A percentile compares a stretch with the other conserved stretches of the same genome.
Evolutionary conservation across 2,329 filamentous ascomycete species (phyloP).

Genomic region (Trichoderma guizhouense): DNA sequence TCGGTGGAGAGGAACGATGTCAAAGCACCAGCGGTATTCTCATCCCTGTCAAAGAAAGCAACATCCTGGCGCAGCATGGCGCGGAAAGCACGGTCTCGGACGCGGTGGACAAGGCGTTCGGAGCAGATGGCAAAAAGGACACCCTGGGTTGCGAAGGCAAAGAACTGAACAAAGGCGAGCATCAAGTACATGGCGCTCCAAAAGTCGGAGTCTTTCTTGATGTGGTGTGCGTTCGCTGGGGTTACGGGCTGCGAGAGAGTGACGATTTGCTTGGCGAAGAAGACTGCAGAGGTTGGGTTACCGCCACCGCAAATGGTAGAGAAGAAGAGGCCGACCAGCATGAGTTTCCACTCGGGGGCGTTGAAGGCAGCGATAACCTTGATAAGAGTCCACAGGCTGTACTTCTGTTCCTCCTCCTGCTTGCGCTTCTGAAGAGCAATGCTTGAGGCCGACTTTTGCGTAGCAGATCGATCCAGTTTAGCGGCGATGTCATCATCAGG

Average conservation of each 20-base stretch:
- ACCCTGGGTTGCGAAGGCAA: conserved; percentile 67
- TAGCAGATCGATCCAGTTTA: conserved; percentile 55
- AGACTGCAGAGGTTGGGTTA: conserved; percentile 66
- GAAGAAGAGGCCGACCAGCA: conserved; percentile 73
- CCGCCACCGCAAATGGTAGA: conserved; percentile 76
- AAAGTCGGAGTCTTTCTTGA: conserved; percentile 74
- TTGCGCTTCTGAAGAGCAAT: conserved; percentile 58
- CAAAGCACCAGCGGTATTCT: conserved; percentile 84
- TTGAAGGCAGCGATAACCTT: conserved; percentile 82
- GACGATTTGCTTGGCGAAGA: conserved; percentile 86
- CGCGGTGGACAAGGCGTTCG: conserved; percentile 79
- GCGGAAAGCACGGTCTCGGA: conserved; percentile 78
- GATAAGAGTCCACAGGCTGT: conserved; percentile 72
- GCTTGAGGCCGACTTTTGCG: conserved; percentile 65
- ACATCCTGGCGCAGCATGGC: conserved; percentile 91
- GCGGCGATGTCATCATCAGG: conserved; percentile 60
- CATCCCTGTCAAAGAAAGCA: conserved; percentile 82
- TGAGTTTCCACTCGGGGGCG: conserved; percentile 63
- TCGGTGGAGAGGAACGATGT: conserved; percentile 88
- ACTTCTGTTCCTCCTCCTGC: conserved; percentile 51
- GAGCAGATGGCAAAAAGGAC: conserved; percentile 78
- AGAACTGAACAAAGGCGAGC: conserved; percentile 70
- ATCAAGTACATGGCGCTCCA: conserved; percentile 90
- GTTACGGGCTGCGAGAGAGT: conserved; percentile 58
- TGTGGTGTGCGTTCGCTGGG: conserved; percentile 48